Conservation (phyloP, 2,329 filamentous ascomycete genomes). For the Microcyclosporella mali region DNA sequence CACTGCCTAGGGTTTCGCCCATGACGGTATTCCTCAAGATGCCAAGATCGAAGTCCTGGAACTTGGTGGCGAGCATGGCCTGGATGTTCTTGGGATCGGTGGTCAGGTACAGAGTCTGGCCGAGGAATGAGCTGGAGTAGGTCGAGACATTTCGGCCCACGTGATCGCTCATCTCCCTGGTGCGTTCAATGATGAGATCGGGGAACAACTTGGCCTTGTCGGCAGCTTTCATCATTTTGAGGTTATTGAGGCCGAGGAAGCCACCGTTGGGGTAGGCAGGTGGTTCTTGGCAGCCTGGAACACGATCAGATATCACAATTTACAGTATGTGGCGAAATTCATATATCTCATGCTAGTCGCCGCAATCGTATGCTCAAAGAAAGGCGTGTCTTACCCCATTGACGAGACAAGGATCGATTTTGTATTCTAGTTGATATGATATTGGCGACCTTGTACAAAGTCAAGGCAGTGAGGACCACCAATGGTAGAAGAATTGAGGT, state of each 20-base stretch:
- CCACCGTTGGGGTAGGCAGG: slow-evolving; percentile 21
- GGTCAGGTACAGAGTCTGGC: slow-evolving; percentile 25
- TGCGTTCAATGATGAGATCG: slow-evolving; percentile 25
- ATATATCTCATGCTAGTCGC: no score
- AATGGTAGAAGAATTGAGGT: slow-evolving; percentile 18
- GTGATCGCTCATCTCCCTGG: slow-evolving; percentile 19
- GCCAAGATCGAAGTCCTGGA: slow-evolving; percentile 30
- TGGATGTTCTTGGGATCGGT: slow-evolving; percentile 33
- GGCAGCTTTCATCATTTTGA: slow-evolving; percentile 25
- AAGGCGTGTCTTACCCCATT: not conserved
- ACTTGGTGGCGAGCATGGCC: slow-evolving; percentile 30
- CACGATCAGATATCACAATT: no score
- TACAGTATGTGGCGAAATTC: no score
- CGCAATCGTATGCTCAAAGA: no score
- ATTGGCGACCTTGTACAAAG: slow-evolving; percentile 21
- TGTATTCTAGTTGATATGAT: slow-evolving; percentile 14
- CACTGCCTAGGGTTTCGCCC: slow-evolving; percentile 27
- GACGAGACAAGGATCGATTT: slow-evolving; percentile 10
- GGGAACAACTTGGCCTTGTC: slow-evolving; percentile 26
- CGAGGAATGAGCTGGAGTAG: slow-evolving; percentile 21
- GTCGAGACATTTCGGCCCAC: slow-evolving; percentile 25
- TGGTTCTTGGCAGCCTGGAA: slow-evolving; percentile 23
- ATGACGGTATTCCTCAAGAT: slow-evolving; percentile 25
- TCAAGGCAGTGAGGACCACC: slow-evolving; percentile 19
- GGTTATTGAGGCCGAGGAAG: slow-evolving; percentile 25